Evolutionary conservation across 257 asterid genomes (phyloP).

Genomic region (Solanum bulbocastanum): DNA sequence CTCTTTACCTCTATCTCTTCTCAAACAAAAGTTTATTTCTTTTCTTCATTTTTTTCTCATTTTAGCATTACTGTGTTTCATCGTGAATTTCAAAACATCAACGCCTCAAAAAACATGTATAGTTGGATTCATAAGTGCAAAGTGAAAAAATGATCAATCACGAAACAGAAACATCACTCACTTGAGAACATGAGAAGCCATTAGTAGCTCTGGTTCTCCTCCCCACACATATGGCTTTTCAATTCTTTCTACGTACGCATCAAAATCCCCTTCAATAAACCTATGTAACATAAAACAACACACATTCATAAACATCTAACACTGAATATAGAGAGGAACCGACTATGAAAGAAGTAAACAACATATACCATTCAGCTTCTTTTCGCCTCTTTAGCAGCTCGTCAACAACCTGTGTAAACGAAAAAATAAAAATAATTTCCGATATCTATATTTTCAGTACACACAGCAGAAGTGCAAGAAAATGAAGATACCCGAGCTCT

Average conservation of each 20-base stretch:
- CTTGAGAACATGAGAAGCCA: constrained; percentile 86
- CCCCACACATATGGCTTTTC: constrained; percentile 79
- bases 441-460: background rate
- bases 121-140: background rate
- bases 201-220: constrained; percentile 79
- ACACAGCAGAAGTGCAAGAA: background rate
- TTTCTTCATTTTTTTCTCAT: background rate
- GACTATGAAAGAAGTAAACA: background rate
- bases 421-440: background rate
- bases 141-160: background rate
- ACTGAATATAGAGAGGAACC: background rate
- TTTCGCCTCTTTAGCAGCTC: constrained; percentile 74
- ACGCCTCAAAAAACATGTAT: background rate
- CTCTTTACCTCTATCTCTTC: background rate
- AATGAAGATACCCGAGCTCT: constrained; percentile 52
- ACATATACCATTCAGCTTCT: constrained; percentile 61
- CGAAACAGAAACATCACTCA: constrained; percentile 16
- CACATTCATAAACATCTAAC: background rate
- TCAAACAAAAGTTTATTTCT: background rate
- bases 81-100: background rate
- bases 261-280: constrained; percentile 79
- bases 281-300: constrained; percentile 11
- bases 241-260: constrained; percentile 57
- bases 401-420: constrained; percentile 48
- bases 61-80: background rate